Conservation (phyloP, 2,329 filamentous ascomycete species). For the Venturia effusa region DNA sequence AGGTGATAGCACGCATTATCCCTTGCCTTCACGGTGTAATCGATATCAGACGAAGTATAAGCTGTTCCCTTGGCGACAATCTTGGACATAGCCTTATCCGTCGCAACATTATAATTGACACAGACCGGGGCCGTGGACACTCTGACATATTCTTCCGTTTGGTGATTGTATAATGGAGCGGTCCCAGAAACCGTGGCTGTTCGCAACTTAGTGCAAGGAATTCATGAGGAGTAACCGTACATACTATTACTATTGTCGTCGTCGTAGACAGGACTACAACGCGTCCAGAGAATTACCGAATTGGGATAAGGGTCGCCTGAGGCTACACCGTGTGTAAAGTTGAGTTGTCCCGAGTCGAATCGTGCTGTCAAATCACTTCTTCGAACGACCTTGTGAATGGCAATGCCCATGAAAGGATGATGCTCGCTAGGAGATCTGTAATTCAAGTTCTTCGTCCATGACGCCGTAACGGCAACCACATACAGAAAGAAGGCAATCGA, state of each 20-base stretch:
- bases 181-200: conserved; percentile 43
- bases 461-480: conserved; percentile 13
- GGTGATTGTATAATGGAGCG: conserved; percentile 42
- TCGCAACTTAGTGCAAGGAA: background rate
- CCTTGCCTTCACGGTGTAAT: conserved; percentile 60
- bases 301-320: conserved; percentile 35
- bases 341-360: conserved; percentile 38
- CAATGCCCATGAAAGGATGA: conserved; percentile 52
- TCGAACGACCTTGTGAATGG: conserved; percentile 50
- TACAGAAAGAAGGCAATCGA: background rate
- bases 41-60: conserved; percentile 62
- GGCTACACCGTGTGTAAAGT: conserved; percentile 52
- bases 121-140: conserved; percentile 53
- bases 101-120: conserved; percentile 52
- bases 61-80: conserved; percentile 47
- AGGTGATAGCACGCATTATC: conserved; percentile 42
- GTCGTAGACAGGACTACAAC: conserved; percentile 27
- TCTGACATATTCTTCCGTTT: conserved; percentile 33
- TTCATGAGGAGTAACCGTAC: background rate
- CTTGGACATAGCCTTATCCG: conserved; percentile 34
- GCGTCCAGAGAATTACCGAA: conserved; percentile 32
- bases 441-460: conserved; percentile 46
- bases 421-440: conserved; percentile 56
- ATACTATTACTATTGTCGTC: conserved; percentile 29
- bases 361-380: conserved; percentile 38